Conservation (phyloP, 169 alveolate genomes). For the Pseudocohnilembus persalinus region DNA sequence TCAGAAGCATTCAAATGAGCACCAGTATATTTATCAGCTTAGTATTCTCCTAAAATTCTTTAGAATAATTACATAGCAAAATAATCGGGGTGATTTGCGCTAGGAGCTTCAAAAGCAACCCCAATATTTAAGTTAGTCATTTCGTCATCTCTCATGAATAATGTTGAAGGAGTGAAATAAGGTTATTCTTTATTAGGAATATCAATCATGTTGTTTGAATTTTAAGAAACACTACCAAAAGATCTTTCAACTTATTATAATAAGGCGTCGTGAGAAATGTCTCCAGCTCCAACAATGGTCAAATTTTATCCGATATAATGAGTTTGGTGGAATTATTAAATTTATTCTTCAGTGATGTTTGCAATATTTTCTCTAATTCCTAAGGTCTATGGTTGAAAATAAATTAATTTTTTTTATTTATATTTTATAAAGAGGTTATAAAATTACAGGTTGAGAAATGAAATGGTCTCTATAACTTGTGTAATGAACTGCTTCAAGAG, state of each 20-base stretch:
- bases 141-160: slow-evolving; percentile 74
- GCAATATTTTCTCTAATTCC: slow-evolving; percentile 51
- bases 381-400: not conserved
- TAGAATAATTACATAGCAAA: slow-evolving; percentile 57
- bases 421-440: not conserved
- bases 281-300: slow-evolving; percentile 70
- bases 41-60: slow-evolving; percentile 58
- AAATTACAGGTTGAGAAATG: slow-evolving; percentile 37
- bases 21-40: slow-evolving; percentile 65
- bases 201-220: slow-evolving; percentile 19
- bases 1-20: slow-evolving; percentile 61
- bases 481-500: slow-evolving; percentile 59
- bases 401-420: too few relatives aligned
- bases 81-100: slow-evolving; percentile 52
- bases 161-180: slow-evolving; percentile 60
- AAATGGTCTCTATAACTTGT: slow-evolving; percentile 72
- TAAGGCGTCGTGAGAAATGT: slow-evolving; percentile 57
- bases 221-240: slow-evolving; percentile 38
- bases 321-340: slow-evolving; percentile 50
- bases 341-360: slow-evolving; percentile 43
- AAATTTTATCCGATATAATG: slow-evolving; percentile 62
- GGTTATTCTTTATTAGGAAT: slow-evolving; percentile 54
- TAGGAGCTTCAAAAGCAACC: slow-evolving; percentile 69
- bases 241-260: slow-evolving; percentile 43
- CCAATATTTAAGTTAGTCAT: slow-evolving; percentile 66